Evolutionary conservation across 208 protist species (phyloP).

Genomic region (Crithidia acanthocephali): DNA sequence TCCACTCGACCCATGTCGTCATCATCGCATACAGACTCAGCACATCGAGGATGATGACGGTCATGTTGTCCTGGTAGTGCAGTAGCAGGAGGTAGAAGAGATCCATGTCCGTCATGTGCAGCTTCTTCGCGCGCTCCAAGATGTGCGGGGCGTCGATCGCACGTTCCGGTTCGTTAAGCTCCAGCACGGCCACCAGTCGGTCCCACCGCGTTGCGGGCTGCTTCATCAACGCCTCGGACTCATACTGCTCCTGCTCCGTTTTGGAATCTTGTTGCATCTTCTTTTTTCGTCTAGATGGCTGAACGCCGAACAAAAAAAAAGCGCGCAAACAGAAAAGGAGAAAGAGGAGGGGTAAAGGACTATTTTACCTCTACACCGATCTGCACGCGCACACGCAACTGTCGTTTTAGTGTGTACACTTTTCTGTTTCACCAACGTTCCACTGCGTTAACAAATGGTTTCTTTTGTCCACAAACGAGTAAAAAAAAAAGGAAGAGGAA

Average conservation of each 20-base stretch:
- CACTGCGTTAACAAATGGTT: too few species aligned
- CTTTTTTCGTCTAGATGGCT: too few species aligned
- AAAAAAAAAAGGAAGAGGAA: slow-evolving; percentile 2
- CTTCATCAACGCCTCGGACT: neutral
- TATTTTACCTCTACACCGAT: too few species aligned
- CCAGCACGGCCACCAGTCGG: slow-evolving; percentile 49
- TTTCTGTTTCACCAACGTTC: too few species aligned
- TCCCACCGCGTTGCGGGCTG: slow-evolving; percentile 57
- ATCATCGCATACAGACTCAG: slow-evolving; percentile 53
- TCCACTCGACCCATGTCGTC: slow-evolving; percentile 52
- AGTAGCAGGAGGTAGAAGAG: slow-evolving; percentile 49
- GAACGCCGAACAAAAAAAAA: too few species aligned
- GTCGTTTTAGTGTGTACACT: too few species aligned
- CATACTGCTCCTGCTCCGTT: neutral
- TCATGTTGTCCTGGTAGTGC: slow-evolving; percentile 44
- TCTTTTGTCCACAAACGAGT: neutral
- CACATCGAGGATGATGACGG: slow-evolving; percentile 27
- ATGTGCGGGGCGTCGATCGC: slow-evolving; percentile 59
- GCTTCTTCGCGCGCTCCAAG: slow-evolving; percentile 45
- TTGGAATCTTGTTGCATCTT: neutral
- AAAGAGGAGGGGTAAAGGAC: neutral
- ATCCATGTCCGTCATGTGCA: slow-evolving; percentile 46
- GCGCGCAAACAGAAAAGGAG: too few species aligned
- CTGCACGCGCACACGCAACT: too few species aligned
- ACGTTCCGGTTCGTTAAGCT: slow-evolving; percentile 50